Evolutionary conservation across 208 protist species (phyloP).

Genomic region (Crithidia bombi): DNA sequence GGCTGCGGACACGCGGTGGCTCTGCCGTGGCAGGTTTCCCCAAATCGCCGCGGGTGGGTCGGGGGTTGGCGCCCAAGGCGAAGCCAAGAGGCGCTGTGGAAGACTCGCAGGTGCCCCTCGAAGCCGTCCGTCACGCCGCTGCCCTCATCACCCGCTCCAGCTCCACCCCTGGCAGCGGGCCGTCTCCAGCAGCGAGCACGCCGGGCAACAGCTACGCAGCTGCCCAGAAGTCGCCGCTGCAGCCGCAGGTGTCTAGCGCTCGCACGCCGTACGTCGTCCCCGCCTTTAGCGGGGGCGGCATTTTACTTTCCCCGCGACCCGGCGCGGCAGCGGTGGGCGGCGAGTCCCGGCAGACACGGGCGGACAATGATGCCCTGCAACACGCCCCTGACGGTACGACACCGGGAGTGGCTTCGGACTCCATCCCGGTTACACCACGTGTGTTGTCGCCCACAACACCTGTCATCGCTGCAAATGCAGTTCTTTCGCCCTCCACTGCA

Average conservation of each 20-base stretch:
- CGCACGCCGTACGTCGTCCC: background rate
- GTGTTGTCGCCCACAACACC: background rate
- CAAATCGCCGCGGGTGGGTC: conserved; percentile 29
- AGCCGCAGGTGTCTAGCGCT: conserved; percentile 4
- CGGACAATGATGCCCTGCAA: background rate
- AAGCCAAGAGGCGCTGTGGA: conserved; percentile 72
- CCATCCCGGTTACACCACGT: background rate
- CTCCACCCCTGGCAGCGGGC: background rate
- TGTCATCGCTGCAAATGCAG: too few relatives aligned
- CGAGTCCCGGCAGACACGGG: background rate
- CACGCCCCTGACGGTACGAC: conserved; percentile 1
- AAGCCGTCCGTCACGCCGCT: conserved; percentile 75
- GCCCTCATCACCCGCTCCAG: conserved; percentile 33
- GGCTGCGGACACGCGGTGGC: background rate
- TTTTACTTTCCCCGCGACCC: conserved; percentile 16
- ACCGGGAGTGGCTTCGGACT: background rate
- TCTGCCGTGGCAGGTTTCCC: conserved; percentile 9
- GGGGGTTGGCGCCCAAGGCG: conserved; percentile 70
- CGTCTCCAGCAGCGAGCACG: conserved; percentile 4
- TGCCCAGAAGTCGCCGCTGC: background rate
- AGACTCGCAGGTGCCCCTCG: conserved; percentile 55
- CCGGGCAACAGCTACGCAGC: conserved; percentile 23
- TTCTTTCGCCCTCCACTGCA: background rate
- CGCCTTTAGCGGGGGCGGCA: conserved; percentile 11
- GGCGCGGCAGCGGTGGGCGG: conserved; percentile 14